phyloP scores from a whole-genome alignment of 75 land plant genomes.

The Picea sitchensis region DNA sequence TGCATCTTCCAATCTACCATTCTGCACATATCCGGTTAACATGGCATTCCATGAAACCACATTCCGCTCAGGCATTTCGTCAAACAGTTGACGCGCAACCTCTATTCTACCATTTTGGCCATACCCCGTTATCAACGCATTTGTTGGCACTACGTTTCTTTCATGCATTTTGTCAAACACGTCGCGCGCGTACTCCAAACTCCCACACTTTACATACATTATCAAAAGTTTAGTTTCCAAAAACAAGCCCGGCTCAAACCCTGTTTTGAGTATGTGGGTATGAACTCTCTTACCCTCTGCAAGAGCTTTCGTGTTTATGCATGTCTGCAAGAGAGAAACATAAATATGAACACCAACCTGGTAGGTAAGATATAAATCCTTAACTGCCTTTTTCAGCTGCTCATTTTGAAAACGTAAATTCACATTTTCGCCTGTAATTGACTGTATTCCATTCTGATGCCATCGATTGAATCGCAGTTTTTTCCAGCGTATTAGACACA shows the following conservation, averaged over 20 bases:
- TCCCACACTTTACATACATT: constrained; percentile 45
- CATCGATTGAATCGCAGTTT: background rate
- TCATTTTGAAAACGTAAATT: background rate
- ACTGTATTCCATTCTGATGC: background rate
- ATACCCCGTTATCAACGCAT: constrained; percentile 17
- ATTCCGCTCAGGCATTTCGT: constrained; percentile 20
- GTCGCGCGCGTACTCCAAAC: constrained; percentile 33
- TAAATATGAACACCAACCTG: background rate
- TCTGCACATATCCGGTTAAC: constrained; percentile 36
- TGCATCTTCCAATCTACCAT: constrained; percentile 15
- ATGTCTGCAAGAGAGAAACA: constrained; percentile 11
- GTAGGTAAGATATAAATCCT: background rate
- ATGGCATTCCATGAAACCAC: constrained; percentile 58
- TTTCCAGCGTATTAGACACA: background rate
- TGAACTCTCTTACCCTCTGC: constrained; percentile 37
- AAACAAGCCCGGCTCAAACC: constrained; percentile 19
- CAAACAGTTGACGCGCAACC: constrained; percentile 4
- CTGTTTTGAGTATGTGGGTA: constrained; percentile 28
- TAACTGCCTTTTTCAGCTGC: background rate
- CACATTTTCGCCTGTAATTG: background rate
- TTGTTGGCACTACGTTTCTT: constrained; percentile 14
- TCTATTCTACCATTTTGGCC: background rate
- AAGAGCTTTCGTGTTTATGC: constrained; percentile 17
- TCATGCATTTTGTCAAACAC: constrained; percentile 30
- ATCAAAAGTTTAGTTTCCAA: constrained; percentile 28